These are phyloP conservation scores for Metschnikowia arizonensis DNA, from an alignment of 805 yeast genomes.

Conservation along the genomic window DNA sequence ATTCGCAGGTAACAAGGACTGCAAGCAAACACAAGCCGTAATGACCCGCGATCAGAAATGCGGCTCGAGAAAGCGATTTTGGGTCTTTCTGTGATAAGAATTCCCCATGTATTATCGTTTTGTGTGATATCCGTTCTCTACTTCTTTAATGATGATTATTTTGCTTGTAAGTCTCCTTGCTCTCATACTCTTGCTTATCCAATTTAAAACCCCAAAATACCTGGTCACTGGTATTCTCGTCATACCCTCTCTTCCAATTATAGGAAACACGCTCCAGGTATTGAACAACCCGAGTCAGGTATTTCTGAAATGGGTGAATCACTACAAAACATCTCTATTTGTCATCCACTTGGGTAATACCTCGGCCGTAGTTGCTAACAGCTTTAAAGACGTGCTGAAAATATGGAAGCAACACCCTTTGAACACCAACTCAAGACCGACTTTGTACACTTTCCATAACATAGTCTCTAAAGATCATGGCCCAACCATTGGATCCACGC, in stretches of 20 bases:
- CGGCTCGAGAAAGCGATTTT: not conserved
- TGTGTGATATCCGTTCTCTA: not conserved
- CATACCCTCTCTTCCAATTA: constrained; percentile 47
- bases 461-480: constrained; percentile 54
- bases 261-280: constrained; percentile 48
- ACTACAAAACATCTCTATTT: constrained; percentile 43
- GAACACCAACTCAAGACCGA: constrained; percentile 65
- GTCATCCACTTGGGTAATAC: constrained; percentile 60
- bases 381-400: constrained; percentile 48
- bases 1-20: not conserved
- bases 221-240: constrained; percentile 36
- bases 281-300: constrained; percentile 46
- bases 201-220: not conserved
- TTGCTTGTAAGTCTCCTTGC: not conserved
- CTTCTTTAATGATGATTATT: not conserved
- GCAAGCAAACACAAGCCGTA: not conserved
- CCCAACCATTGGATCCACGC: constrained; percentile 64
- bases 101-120: not conserved
- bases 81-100: not conserved
- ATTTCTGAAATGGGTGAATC: constrained; percentile 43
- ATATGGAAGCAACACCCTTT: constrained; percentile 48
- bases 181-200: constrained; percentile 1
- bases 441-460: constrained; percentile 62
- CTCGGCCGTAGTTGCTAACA: constrained; percentile 62
- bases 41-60: not conserved